phyloP scores from a whole-genome alignment of 805 yeast species.

The Metschnikowia drakensbergensis region DNA sequence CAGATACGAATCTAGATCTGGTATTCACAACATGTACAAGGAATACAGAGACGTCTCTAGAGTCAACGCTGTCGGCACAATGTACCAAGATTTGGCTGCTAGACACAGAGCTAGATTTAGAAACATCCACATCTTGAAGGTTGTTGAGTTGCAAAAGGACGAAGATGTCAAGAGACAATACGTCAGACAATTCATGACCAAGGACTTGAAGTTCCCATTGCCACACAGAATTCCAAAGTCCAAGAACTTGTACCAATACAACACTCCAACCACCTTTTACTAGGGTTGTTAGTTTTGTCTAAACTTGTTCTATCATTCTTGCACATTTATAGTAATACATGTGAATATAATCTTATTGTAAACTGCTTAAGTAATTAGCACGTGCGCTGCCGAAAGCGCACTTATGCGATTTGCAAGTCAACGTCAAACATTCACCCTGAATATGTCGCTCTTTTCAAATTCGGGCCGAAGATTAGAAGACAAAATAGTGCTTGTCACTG shows the following conservation, averaged over 20 bases:
- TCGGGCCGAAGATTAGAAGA: constrained; percentile 80
- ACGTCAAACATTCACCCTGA: not conserved
- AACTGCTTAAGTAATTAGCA: not conserved
- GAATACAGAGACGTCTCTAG: constrained; percentile 99
- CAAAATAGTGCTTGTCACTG: constrained; percentile 77
- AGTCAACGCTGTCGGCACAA: constrained; percentile 96
- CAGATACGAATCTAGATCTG: constrained; percentile 99
- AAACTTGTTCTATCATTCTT: constrained; percentile 6
- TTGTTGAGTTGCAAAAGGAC: constrained; percentile 96
- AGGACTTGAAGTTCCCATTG: constrained; percentile 98
- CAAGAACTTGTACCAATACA: constrained; percentile 80
- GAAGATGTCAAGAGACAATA: constrained; percentile 99
- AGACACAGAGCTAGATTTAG: constrained; percentile 99
- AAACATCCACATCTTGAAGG: constrained; percentile 98
- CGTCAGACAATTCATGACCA: constrained; percentile 93
- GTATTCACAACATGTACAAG: constrained; percentile 99
- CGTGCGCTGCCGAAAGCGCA: not conserved
- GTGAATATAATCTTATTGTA: constrained; percentile 14
- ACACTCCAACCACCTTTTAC: constrained; percentile 97
- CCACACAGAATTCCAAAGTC: constrained; percentile 98
- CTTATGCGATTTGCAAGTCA: not conserved
- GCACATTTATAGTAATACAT: constrained; percentile 18
- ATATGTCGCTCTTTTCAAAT: constrained; percentile 24
- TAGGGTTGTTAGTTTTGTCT: constrained; percentile 38
- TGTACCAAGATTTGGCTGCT: constrained; percentile 99